Evolutionary conservation across 805 yeast species (phyloP).

Genomic region (Candida taoyuanica): DNA sequence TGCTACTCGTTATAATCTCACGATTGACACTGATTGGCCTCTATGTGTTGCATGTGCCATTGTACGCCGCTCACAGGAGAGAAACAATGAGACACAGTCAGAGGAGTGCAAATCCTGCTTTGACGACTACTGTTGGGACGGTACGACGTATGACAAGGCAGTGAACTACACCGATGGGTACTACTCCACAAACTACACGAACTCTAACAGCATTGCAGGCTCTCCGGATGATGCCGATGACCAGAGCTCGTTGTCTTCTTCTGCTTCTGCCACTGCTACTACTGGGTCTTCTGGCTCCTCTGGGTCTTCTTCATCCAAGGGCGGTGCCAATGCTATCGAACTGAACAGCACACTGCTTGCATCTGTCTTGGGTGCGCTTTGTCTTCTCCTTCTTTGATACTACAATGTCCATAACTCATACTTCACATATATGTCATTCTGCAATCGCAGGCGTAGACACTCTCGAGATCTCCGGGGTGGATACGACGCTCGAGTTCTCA

Average conservation of each 20-base stretch:
- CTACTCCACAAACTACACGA: constrained; percentile 9
- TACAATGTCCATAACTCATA: neutral
- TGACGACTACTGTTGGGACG: constrained; percentile 72
- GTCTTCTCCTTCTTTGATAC: neutral
- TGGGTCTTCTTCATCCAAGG: constrained; percentile 2
- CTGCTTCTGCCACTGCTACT: constrained; percentile 7
- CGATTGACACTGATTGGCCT: constrained; percentile 64
- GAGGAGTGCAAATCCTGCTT: constrained; percentile 73
- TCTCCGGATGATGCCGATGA: constrained; percentile 9
- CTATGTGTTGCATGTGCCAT: constrained; percentile 82
- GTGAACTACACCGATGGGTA: constrained; percentile 6
- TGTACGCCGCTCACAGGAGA: constrained; percentile 71
- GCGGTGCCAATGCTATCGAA: constrained; percentile 3
- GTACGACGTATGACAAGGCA: constrained; percentile 24
- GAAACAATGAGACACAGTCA: constrained; percentile 50
- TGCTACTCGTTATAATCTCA: constrained; percentile 59
- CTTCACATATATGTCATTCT: neutral
- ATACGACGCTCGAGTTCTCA: constrained; percentile 18
- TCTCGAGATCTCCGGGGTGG: constrained; percentile 22
- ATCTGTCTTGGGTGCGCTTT: constrained; percentile 9
- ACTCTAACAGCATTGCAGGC: constrained; percentile 1
- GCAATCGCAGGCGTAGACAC: constrained; percentile 15
- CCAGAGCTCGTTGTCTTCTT: neutral
- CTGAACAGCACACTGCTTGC: constrained; percentile 9
- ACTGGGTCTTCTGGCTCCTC: constrained; percentile 5